Evolutionary conservation across 2,329 filamentous ascomycete genomes (phyloP).

Genomic region (Neonectria ditissima): DNA sequence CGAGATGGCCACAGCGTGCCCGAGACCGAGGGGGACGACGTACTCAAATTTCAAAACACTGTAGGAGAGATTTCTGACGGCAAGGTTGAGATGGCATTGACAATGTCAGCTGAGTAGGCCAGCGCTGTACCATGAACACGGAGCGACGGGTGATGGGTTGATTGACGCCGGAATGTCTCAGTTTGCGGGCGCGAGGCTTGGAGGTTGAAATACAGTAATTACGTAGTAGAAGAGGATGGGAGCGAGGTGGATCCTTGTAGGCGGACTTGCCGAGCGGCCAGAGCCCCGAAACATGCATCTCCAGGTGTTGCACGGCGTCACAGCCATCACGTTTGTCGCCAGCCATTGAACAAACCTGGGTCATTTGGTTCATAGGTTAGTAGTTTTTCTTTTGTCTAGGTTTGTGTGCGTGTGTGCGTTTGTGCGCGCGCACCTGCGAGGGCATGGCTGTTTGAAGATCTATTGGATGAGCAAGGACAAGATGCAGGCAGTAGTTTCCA

Average conservation of each 20-base stretch:
- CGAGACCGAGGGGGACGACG: background rate
- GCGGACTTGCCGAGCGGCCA: background rate
- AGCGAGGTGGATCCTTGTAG: conserved; percentile 11
- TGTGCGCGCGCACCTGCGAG: background rate
- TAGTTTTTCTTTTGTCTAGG: background rate
- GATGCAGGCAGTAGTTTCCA: background rate
- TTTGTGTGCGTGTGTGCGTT: background rate
- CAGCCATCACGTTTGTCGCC: too few relatives aligned
- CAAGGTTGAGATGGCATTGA: conserved; percentile 3
- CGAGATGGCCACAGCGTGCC: conserved; percentile 1
- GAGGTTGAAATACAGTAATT: background rate
- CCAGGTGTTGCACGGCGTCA: background rate
- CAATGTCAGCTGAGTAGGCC: conserved; percentile 1
- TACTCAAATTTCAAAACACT: too few relatives aligned
- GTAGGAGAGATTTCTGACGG: too few relatives aligned
- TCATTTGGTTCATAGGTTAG: background rate
- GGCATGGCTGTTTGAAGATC: background rate
- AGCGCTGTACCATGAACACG: background rate
- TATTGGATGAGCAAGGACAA: conserved; percentile 1
- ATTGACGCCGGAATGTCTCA: conserved; percentile 5
- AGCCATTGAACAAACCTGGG: background rate
- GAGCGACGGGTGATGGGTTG: conserved; percentile 6
- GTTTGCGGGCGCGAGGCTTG: conserved; percentile 1
- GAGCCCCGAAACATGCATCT: conserved; percentile 23
- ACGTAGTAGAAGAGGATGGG: too few relatives aligned